Conservation (phyloP, 371 early-diverging fungal genomes). For the Zopfochytrium polystomum region DNA sequence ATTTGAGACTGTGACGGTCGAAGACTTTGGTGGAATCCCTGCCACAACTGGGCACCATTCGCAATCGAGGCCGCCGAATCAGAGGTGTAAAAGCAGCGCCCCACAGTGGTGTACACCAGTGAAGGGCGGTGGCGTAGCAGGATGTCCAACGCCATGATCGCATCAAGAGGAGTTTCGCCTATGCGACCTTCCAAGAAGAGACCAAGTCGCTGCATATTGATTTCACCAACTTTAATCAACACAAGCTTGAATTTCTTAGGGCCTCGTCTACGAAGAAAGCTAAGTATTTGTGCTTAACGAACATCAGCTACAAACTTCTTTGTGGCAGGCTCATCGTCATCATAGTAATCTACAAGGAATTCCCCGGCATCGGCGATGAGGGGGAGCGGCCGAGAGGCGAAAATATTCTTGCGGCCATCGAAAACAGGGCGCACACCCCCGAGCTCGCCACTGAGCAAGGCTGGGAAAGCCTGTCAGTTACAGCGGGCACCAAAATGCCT, state of each 20-base stretch:
- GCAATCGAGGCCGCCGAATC: conserved; percentile 53
- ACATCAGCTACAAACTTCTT: conserved; percentile 16
- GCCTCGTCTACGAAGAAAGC: conserved; percentile 21
- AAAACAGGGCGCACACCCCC: conserved; percentile 50
- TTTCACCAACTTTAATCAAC: conserved; percentile 41
- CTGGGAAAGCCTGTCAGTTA: too few relatives aligned
- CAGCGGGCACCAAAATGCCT: too few relatives aligned
- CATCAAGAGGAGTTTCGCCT: conserved; percentile 46
- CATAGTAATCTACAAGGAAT: conserved; percentile 40
- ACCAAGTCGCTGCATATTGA: conserved; percentile 47
- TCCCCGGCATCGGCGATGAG: conserved; percentile 34
- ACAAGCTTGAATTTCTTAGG: conserved; percentile 44
- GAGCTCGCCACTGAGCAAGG: conserved; percentile 23
- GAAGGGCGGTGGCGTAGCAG: conserved; percentile 74
- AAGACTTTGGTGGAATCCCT: conserved; percentile 84
- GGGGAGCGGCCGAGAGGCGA: conserved; percentile 48
- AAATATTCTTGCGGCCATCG: conserved; percentile 65
- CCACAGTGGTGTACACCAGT: conserved; percentile 67
- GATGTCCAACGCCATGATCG: conserved; percentile 79
- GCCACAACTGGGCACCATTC: conserved; percentile 84
- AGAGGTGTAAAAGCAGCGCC: conserved; percentile 82
- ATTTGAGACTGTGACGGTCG: conserved; percentile 67
- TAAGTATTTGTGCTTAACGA: neutral
- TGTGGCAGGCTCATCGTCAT: conserved; percentile 35
- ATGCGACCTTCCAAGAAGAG: conserved; percentile 43